Percentiles rank a stretch among this genome's conserved stretches.
phyloP scores from a whole-genome alignment of 306 rosid genomes.

The Datisca glomerata region DNA sequence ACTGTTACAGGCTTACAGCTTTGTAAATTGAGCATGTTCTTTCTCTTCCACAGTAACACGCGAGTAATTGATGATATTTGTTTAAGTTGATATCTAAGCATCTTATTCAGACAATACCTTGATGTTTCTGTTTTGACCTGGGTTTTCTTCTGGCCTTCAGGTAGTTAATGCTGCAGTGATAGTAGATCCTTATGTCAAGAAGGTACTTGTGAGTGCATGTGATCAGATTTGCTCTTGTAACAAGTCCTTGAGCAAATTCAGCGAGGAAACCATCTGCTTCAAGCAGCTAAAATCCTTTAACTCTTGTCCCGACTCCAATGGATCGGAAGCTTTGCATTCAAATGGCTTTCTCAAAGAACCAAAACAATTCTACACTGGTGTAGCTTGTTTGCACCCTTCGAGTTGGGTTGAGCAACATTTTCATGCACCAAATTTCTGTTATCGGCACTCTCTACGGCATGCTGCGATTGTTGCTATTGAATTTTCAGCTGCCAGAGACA shows the following conservation, averaged over 20 bases:
- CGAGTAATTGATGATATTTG: no score
- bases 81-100: no score
- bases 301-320: constrained; percentile 21
- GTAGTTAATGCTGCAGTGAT: constrained; percentile 81
- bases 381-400: constrained; percentile 60
- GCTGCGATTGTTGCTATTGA: constrained; percentile 81
- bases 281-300: constrained; percentile 16
- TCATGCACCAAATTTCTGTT: constrained; percentile 20
- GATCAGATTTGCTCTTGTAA: constrained; percentile 46
- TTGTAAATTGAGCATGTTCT: no score
- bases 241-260: constrained; percentile 14
- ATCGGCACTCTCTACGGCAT: constrained; percentile 69
- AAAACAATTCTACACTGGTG: constrained; percentile 9
- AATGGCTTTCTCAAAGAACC: constrained; percentile 3
- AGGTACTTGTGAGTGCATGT: constrained; percentile 50
- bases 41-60: no score
- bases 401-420: constrained; percentile 48
- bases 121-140: no score
- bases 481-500: constrained; percentile 80
- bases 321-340: constrained; percentile 12
- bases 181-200: constrained; percentile 72
- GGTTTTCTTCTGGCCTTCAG: constrained; percentile 21
- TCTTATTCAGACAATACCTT: no score
- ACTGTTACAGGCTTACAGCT: no score
- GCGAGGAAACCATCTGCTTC: constrained; percentile 17